Evolutionary conservation across 768 basidiomycete species (phyloP).

Genomic region (Rhizopogon salebrosus): DNA sequence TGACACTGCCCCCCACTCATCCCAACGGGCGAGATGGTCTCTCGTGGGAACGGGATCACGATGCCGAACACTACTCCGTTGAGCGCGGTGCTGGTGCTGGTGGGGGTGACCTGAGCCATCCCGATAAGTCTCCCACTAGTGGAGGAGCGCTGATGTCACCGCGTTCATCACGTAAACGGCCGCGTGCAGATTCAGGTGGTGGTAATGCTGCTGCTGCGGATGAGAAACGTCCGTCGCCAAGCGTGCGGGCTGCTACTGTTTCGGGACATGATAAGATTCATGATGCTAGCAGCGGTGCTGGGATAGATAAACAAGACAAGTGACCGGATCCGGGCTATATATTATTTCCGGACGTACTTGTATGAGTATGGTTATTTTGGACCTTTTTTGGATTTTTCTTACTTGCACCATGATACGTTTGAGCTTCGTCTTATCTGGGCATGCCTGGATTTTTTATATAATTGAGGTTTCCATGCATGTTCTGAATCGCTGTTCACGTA

Average conservation of each 20-base stretch:
- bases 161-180: slow-evolving; percentile 23
- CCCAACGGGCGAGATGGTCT: slow-evolving; percentile 19
- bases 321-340: slow-evolving; percentile 1
- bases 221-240: slow-evolving; percentile 8
- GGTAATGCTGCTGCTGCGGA: slow-evolving; percentile 6
- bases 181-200: slow-evolving; percentile 15
- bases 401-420: background rate
- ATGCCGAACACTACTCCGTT: slow-evolving; percentile 23
- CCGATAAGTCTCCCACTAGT: slow-evolving; percentile 15
- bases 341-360: background rate
- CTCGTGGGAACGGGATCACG: slow-evolving; percentile 28
- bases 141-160: slow-evolving; percentile 17
- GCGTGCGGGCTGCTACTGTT: slow-evolving; percentile 11
- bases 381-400: background rate
- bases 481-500: slow-evolving; percentile 34
- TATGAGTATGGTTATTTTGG: background rate
- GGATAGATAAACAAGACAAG: slow-evolving; percentile 24
- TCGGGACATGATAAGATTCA: slow-evolving; percentile 16
- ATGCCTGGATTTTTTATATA: slow-evolving; percentile 1
- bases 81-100: slow-evolving; percentile 15
- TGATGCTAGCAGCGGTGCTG: slow-evolving; percentile 10
- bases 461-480: background rate
- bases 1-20: slow-evolving; percentile 20
- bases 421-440: background rate
- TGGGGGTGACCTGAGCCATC: slow-evolving; percentile 3